Evolutionary conservation across 768 basidiomycete species (phyloP).

Genomic region (Termitomyces sp.): DNA sequence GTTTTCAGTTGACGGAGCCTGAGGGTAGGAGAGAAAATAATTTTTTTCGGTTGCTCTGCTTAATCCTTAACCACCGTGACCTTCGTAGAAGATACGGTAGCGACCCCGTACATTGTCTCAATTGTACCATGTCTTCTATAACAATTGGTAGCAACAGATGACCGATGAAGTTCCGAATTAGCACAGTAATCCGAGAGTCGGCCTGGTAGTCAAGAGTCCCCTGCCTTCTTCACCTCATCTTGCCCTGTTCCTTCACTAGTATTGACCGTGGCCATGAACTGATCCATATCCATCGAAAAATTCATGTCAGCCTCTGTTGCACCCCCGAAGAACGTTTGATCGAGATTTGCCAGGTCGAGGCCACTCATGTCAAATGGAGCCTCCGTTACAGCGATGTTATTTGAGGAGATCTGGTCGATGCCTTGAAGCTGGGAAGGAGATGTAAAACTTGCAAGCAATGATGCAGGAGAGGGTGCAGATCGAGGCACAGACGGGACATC

Average conservation of each 20-base stretch:
- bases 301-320: constrained; percentile 36
- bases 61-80: too few species aligned
- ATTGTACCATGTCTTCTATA: not conserved
- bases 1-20: too few species aligned
- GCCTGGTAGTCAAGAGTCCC: not conserved
- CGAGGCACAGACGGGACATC: constrained; percentile 13
- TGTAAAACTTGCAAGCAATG: constrained; percentile 43
- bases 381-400: constrained; percentile 15
- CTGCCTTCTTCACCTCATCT: constrained; percentile 2
- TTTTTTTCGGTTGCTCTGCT: too few species aligned
- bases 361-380: constrained; percentile 45
- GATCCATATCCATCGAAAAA: constrained; percentile 50
- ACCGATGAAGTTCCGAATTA: not conserved
- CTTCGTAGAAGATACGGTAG: too few species aligned
- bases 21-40: too few species aligned
- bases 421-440: constrained; percentile 24
- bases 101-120: not conserved
- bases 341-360: constrained; percentile 43
- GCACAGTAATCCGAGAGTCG: not conserved
- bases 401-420: constrained; percentile 18
- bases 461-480: constrained; percentile 34
- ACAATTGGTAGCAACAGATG: not conserved
- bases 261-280: constrained; percentile 40
- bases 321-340: constrained; percentile 37
- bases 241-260: constrained; percentile 16